Evolutionary conservation across 2,329 filamentous ascomycete species (phyloP).

Genomic region (Diaporthe vaccinii): DNA sequence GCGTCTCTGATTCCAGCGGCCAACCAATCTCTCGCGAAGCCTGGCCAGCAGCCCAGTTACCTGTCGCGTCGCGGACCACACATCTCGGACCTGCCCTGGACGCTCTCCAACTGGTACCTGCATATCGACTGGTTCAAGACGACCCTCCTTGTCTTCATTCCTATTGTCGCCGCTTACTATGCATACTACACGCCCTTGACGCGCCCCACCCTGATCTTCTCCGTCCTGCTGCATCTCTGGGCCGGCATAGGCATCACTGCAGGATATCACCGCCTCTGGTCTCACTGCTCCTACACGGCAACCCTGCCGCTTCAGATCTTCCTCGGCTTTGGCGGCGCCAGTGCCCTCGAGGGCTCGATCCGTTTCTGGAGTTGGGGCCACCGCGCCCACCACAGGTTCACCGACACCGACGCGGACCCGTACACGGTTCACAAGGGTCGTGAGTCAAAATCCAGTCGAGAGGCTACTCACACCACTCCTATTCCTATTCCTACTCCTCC

Average conservation of each 20-base stretch:
- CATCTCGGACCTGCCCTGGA: conserved; percentile 36
- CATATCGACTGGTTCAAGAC: conserved; percentile 38
- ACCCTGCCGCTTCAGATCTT: conserved; percentile 82
- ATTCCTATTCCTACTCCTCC: background rate
- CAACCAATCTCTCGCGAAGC: background rate
- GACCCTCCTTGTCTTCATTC: conserved; percentile 33
- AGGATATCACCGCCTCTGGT: conserved; percentile 88
- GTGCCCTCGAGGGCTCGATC: conserved; percentile 87
- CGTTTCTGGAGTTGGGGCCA: conserved; percentile 90
- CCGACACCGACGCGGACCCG: conserved; percentile 91
- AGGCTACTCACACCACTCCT: background rate
- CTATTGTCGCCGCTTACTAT: conserved; percentile 13
- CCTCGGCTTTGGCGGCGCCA: conserved; percentile 84
- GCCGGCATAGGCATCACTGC: conserved; percentile 85
- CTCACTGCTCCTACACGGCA: conserved; percentile 87
- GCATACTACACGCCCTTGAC: conserved; percentile 27
- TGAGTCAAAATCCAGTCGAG: conserved; percentile 6
- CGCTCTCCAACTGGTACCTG: conserved; percentile 32
- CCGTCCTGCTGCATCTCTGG: conserved; percentile 85
- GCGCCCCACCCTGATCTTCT: conserved; percentile 45
- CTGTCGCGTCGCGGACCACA: conserved; percentile 27
- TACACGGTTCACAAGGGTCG: conserved; percentile 90
- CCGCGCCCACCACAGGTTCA: conserved; percentile 90
- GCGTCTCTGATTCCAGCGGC: conserved; percentile 18
- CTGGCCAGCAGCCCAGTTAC: conserved; percentile 30